Base-by-base conservation (phyloP, 768 basidiomycete genomes). In the Naganishia vishniacii region DNA sequence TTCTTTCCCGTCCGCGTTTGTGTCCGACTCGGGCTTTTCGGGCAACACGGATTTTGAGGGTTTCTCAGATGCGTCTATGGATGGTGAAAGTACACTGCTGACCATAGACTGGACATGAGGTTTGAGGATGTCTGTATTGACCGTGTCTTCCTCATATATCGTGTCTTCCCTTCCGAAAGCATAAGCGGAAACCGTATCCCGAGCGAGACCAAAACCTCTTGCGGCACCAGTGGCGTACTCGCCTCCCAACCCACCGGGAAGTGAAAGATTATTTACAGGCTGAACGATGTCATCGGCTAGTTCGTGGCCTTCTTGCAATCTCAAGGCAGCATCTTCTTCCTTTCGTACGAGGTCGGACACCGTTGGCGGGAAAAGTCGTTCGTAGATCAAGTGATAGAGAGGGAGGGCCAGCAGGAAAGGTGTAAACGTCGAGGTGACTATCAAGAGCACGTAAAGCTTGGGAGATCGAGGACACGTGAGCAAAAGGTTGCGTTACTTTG, bases 351-450 rank as follows among this genome's bases (percentile, higher is more conserved):
- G 58, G 18, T 29, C 20, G 16, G 37, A 26, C 9, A 62, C 48
- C 4, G 61, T 59, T 4, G 65, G 68, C 12, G 65, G 65, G 45
- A 65, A 68, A 40, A 68, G 34, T 1, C 53, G 53, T 37, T 56
- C 53, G 31, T 26, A 47, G 18, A 69, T 61, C 2, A 69, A 56
- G 31, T 63, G 62, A 59, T 60, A 69, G 13, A 69, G 48, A 20
- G 58, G 48, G 26, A 61, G 15, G 6, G 64, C 61, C 32, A 63
- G 44, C 20, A 66, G 47, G 32, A 66, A 63, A 37, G 65, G 62
- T 15, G 67, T 48, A 41, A 69, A 66, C 7, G 61, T 58, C 4
- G 56, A 61, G 16, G 53, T 56, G 37, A 56, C 20, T n/a, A 34
- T 56, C 20, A 56, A 40, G 6, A 28, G 44, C 18, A 44, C 34